Percentiles rank a stretch among this genome's conserved stretches.
Conservation (phyloP, 345 rosid genomes). For the Trapa bicornis region DNA sequence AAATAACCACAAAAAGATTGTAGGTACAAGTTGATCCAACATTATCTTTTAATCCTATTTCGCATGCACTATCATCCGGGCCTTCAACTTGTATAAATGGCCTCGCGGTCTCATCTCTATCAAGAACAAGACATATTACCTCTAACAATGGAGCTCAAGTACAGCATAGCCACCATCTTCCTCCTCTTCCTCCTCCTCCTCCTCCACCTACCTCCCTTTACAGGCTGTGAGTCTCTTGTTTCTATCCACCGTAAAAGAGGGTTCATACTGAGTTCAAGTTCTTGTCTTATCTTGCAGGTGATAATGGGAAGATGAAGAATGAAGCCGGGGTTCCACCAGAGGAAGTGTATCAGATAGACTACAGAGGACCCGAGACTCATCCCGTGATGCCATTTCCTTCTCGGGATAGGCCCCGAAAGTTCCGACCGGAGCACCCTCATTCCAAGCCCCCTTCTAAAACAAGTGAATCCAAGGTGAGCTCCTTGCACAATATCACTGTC, state of each 20-base stretch:
- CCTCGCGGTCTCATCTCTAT: background rate
- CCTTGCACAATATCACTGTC: background rate
- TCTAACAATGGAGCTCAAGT: conserved; percentile 1
- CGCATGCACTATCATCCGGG: background rate
- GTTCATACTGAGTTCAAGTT: background rate
- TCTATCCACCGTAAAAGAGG: background rate
- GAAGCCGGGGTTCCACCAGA: background rate
- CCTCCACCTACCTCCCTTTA: background rate
- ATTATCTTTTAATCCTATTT: background rate
- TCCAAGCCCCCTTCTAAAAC: background rate
- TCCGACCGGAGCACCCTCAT: background rate
- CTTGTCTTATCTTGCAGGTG: background rate
- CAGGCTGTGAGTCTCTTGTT: background rate
- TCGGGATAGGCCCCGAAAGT: background rate
- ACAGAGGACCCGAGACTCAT: conserved; percentile 3
- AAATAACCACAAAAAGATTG: background rate
- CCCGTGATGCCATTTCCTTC: background rate
- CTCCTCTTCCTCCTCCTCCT: conserved; percentile 1
- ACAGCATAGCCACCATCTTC: background rate
- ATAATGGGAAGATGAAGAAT: background rate
- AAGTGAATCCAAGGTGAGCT: background rate
- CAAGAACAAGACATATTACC: background rate
- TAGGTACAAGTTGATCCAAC: background rate
- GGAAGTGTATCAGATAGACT: conserved; percentile 2
- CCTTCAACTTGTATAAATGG: no score